phyloP scores from a whole-genome alignment of 202 grass and related monocot genomes.

The Panicum virgatum region DNA sequence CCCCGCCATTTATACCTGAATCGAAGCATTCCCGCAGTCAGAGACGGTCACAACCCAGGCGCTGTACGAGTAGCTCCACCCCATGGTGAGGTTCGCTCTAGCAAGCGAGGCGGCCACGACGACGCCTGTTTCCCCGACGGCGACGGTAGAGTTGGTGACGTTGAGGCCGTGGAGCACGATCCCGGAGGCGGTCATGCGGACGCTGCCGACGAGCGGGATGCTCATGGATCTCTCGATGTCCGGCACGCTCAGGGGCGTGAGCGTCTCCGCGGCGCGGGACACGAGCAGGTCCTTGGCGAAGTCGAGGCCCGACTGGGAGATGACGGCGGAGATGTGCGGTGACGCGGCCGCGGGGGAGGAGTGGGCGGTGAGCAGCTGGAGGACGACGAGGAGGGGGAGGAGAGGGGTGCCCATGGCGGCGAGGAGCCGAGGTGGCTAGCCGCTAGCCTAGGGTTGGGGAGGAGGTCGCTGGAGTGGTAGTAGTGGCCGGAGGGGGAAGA shows the following conservation, averaged over 20 bases:
- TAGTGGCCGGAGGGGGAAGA: slow-evolving; percentile 27
- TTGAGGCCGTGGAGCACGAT: slow-evolving; percentile 52
- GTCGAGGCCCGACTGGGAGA: slow-evolving; percentile 76
- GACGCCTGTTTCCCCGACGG: slow-evolving; percentile 62
- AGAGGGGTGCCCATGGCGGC: slow-evolving; percentile 38
- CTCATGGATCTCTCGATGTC: slow-evolving; percentile 62
- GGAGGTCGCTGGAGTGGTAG: background rate
- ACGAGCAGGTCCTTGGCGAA: slow-evolving; percentile 83
- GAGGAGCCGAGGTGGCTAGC: background rate
- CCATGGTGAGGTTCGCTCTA: slow-evolving; percentile 67
- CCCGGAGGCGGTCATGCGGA: slow-evolving; percentile 54
- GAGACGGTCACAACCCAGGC: slow-evolving; percentile 67
- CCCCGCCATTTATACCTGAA: slow-evolving; percentile 56
- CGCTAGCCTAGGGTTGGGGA: background rate
- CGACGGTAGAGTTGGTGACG: slow-evolving; percentile 49
- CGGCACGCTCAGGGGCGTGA: slow-evolving; percentile 56
- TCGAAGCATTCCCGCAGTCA: slow-evolving; percentile 68
- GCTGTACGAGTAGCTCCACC: slow-evolving; percentile 78
- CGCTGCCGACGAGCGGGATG: slow-evolving; percentile 63
- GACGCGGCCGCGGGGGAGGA: background rate
- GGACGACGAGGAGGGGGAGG: slow-evolving; percentile 20
- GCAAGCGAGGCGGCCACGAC: slow-evolving; percentile 66
- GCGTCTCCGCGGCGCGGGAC: slow-evolving; percentile 49
- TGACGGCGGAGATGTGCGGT: slow-evolving; percentile 58
- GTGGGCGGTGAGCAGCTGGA: slow-evolving; percentile 19